phyloP scores from a whole-genome alignment of 108 stramenopile genomes.

The Schizochytrium sp. region DNA sequence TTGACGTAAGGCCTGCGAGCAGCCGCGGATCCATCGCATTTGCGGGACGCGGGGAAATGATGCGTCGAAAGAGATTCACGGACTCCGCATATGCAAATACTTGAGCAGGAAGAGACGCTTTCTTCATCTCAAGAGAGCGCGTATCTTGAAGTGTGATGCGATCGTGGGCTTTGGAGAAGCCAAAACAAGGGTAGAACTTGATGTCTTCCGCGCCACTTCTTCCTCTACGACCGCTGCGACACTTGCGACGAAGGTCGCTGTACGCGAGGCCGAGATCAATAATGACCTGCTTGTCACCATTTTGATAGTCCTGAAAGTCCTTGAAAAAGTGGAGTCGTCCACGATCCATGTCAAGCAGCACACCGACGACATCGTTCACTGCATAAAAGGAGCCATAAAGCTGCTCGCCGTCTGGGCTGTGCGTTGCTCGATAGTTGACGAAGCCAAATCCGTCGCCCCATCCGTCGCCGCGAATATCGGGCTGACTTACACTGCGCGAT shows the following conservation, averaged over 20 bases:
- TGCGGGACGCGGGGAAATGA: not conserved
- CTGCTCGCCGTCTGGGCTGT: not conserved
- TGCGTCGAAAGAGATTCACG: not conserved
- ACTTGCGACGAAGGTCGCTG: not conserved
- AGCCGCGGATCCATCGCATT: too few species aligned
- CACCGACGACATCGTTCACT: conserved; percentile 23
- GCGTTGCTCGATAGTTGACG: conserved; percentile 9
- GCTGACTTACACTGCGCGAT: not conserved
- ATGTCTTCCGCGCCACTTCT: not conserved
- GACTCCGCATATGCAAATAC: not conserved
- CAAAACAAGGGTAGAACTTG: conserved; percentile 21
- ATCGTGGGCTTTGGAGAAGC: not conserved
- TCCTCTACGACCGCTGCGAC: not conserved
- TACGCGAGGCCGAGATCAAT: not conserved
- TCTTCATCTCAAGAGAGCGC: not conserved
- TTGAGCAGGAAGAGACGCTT: not conserved
- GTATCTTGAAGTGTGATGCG: not conserved
- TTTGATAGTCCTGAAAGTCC: not conserved
- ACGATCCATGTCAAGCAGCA: conserved; percentile 27
- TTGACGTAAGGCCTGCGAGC: not conserved
- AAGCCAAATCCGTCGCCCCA: conserved; percentile 19
- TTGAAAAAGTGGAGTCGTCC: conserved; percentile 15
- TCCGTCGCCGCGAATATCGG: not conserved
- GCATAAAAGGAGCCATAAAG: conserved; percentile 18
- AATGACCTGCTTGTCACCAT: conserved; percentile 14